A percentile compares a stretch with the other conserved stretches of the same genome.
Conservation (phyloP, 495 filamentous ascomycete genomes). For the Haplographium delicatum region DNA sequence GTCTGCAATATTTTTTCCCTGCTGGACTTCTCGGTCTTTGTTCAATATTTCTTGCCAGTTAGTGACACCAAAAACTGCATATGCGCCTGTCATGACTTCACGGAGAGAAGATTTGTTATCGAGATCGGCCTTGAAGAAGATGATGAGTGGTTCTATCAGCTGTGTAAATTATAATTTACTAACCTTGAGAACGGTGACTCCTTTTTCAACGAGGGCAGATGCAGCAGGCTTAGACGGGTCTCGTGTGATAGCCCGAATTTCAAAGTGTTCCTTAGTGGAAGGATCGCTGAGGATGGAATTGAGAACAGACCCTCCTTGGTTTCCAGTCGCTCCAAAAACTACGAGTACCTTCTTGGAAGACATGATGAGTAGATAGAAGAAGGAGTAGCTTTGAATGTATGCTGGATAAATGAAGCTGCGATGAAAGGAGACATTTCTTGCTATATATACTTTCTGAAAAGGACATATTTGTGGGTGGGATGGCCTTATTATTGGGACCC, state of each 20-base stretch:
- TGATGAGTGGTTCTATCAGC: not conserved
- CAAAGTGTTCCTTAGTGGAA: constrained; percentile 39
- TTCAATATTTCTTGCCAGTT: constrained; percentile 44
- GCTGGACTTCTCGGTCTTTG: constrained; percentile 40
- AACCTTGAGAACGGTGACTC: constrained; percentile 33
- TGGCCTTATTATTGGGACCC: too few species aligned
- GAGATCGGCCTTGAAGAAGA: constrained; percentile 41
- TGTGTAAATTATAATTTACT: not conserved
- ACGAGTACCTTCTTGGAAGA: constrained; percentile 40
- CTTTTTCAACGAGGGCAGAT: constrained; percentile 29
- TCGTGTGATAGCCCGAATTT: constrained; percentile 51
- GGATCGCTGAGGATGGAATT: constrained; percentile 42
- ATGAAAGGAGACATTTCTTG: too few species aligned
- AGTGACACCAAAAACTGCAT: constrained; percentile 52
- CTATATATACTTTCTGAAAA: too few species aligned
- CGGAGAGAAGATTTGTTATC: constrained; percentile 39
- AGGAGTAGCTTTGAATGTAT: not conserved
- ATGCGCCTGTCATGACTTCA: constrained; percentile 42
- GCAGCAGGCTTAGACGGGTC: constrained; percentile 39
- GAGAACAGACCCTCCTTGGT: constrained; percentile 54
- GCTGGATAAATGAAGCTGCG: not conserved
- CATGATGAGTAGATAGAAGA: constrained; percentile 25
- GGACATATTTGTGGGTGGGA: too few species aligned
- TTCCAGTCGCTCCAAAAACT: constrained; percentile 57
- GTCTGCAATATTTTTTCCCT: constrained; percentile 51